Base-by-base conservation (phyloP, 116 monocot genomes). In the Phalaenopsis hybrid region DNA sequence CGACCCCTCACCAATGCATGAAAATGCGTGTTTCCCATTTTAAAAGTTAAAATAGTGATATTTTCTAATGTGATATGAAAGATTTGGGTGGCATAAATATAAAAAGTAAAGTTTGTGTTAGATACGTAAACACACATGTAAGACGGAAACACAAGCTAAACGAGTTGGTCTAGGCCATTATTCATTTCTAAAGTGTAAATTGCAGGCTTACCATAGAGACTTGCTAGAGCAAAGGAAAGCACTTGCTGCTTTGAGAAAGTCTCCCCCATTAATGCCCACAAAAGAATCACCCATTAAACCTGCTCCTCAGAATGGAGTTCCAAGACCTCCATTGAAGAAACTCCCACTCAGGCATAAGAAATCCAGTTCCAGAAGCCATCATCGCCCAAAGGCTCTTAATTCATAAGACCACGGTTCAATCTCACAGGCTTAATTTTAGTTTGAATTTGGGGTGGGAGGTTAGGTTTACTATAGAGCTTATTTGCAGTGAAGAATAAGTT, bases 141-240 rank as follows among this genome's bases (percentile, higher is more conserved):
- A 37, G 37, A 37, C 37, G 1, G 37, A 37, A 37, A 37, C 37
- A 37, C 37, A 2, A 37, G 37, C 37, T 37, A 37, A 37, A 37
- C 37, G 51, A 11, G 51, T 51, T 51, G 55, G 55, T 55, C 16
- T 15, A 15, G 4, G 55, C 55, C 13, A 15, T 55, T 55, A 55
- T 55, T 55, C 55, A 28, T 67, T 67, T 67, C 15, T 10, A 4
- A 28, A 28, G 37, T 72, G 72, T 16, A 37, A 43, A 16, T 31
- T 83, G 79, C 90, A 97, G 97, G 85, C 90, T 51, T 97, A 97
- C 75, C 97, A 97, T 78, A 91, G 89, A 86, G 97, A 94, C 80
- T 33, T 97, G 37, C 76, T 92, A 72, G 93, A 94, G 84, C 85
- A 91, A 50, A 87, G 86, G 81, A 84, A 52, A 17, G 20, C 78